Base-by-base conservation (phyloP, 495 filamentous ascomycete genomes). In the Podospora tetraspora region DNA sequence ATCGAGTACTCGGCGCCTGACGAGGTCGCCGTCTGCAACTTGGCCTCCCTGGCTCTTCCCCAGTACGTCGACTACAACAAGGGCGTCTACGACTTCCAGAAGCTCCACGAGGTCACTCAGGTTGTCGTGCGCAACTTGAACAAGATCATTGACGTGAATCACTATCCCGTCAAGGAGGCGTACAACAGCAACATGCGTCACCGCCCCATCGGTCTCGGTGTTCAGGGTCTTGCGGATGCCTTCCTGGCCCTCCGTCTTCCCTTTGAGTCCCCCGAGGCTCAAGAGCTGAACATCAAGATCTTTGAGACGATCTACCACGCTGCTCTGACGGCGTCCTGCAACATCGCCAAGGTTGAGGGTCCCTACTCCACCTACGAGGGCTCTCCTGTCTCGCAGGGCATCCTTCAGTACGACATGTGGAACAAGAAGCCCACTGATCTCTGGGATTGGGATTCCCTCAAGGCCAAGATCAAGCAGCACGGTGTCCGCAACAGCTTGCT, bases 261-360 rank as follows among this genome's bases (percentile, higher is more conserved):
- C 10, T 99, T 99, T 77, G 95, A 99, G 76, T 99, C 96, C 0
- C 86, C 91, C 21, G 92, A 97, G 82, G 95, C 95, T 58, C 90
- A 90, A 71, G 86, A 94, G 75, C 86, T 99, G 73, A 99, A 99
- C 85, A 94, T 90, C 73, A 93, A 98, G 79, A 97, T 99, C 77
- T 99, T 99, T 74, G 95, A 99, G 87, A 99, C 95, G 57, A 97
- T 99, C 81, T 99, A 99, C 82, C 95, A 99, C 78, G 95, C 89
- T 77, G 93, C 92, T 67, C 82, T 99, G 66, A 96, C 93, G 57
- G 90, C 92, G 24, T 99, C 95, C 6, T 88, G 89, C 71, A 88
- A 97, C 22, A 79, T 98, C 64, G 92, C 95, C 68, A 90, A 91
- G 84, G 81, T 90, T 66, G 78, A 90, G 43, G 96, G 96, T 25